A percentile compares a stretch with the other conserved stretches of the same genome.
phyloP scores from a whole-genome alignment of 176 grass and related monocot genomes.

The Musa beccarii region DNA sequence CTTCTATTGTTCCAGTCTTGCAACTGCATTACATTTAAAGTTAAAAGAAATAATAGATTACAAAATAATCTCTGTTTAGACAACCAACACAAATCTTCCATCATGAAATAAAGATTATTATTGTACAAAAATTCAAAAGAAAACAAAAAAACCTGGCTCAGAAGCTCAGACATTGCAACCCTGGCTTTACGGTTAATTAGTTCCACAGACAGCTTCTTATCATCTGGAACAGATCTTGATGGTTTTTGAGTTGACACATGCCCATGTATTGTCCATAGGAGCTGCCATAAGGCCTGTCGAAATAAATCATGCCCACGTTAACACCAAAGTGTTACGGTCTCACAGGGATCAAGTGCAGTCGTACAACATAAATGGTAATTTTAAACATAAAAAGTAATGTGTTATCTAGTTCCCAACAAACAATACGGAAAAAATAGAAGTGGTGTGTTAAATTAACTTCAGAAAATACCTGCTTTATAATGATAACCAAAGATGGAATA shows the following conservation, averaged over 20 bases:
- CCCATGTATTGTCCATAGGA: constrained; percentile 82
- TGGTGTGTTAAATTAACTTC: not conserved
- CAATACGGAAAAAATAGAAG: not conserved
- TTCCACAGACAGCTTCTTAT: constrained; percentile 82
- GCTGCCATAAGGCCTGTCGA: constrained; percentile 89
- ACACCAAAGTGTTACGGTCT: not conserved
- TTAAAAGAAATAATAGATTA: not conserved
- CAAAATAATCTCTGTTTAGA: not conserved
- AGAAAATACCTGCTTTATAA: constrained; percentile 81
- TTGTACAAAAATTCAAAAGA: not conserved
- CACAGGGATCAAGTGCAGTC: not conserved
- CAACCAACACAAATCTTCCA: not conserved
- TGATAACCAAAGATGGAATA: constrained; percentile 69
- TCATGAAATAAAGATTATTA: not conserved
- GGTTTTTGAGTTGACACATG: constrained; percentile 43
- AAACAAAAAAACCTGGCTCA: constrained; percentile 41
- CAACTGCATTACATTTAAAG: constrained; percentile 42
- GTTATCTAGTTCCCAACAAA: not conserved
- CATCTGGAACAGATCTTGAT: constrained; percentile 34
- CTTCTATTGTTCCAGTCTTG: constrained; percentile 95
- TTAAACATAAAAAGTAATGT: not conserved
- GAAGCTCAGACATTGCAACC: constrained; percentile 73
- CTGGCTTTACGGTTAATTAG: constrained; percentile 66
- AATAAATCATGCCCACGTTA: constrained; percentile 17
- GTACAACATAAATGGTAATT: not conserved